Evolutionary conservation across 139 green algal genomes (phyloP).

Genomic region (Picochlorum costavermella): DNA sequence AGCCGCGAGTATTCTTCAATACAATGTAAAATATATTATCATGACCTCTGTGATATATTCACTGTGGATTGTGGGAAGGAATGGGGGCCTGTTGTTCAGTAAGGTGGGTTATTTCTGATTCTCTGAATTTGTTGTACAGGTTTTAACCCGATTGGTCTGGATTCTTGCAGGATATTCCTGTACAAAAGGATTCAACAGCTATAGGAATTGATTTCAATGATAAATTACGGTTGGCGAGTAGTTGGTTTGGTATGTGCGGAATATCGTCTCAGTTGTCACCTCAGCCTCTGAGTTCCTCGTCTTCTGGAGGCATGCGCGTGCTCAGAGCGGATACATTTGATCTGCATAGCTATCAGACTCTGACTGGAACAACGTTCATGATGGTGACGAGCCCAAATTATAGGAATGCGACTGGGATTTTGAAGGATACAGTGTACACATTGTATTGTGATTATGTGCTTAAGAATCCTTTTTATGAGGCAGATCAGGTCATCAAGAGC

Average conservation of each 20-base stretch:
- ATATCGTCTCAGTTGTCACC: conserved; percentile 85
- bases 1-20: no score
- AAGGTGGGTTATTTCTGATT: conserved; percentile 13
- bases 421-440: conserved; percentile 46
- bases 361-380: conserved; percentile 83
- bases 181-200: no score
- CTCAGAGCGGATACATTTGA: conserved; percentile 88
- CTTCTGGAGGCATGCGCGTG: conserved; percentile 75
- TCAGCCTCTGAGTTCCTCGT: conserved; percentile 18
- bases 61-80: conserved; percentile 33
- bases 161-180: no score
- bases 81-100: conserved; percentile 30
- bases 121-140: background rate
- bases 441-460: conserved; percentile 50
- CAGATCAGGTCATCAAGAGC: conserved; percentile 54
- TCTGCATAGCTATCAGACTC: conserved; percentile 73
- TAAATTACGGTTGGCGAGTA: conserved; percentile 33
- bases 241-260: conserved; percentile 36
- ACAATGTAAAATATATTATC: no score
- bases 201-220: conserved; percentile 34
- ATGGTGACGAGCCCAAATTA: conserved; percentile 63
- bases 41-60: conserved; percentile 16
- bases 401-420: conserved; percentile 49
- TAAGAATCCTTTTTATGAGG: conserved; percentile 58
- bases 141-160: background rate